Conservation (phyloP, 163 green algal genomes). For the Dunaliella salina region DNA sequence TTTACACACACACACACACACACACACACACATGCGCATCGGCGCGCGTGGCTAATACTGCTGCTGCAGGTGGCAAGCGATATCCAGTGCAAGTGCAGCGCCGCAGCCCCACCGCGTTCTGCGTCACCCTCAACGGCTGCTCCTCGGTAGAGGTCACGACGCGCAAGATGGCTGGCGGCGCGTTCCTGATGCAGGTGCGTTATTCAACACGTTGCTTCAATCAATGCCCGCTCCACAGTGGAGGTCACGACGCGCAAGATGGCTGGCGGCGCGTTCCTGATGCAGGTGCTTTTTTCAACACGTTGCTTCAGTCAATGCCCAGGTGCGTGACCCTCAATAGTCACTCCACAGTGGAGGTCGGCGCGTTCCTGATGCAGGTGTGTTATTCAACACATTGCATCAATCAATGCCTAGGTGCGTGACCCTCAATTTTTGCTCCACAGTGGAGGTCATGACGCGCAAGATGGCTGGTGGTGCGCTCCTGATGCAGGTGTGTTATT, state of each 20-base stretch:
- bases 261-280: conserved; percentile 85
- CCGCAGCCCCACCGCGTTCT: conserved; percentile 21
- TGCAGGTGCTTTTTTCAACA: conserved; percentile 80
- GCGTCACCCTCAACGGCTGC: conserved; percentile 43
- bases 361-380: conserved; percentile 86
- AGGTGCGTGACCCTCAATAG: too few relatives aligned
- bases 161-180: conserved; percentile 85
- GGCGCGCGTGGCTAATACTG: not conserved
- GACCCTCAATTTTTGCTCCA: conserved; percentile 39
- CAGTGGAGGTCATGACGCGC: conserved; percentile 76
- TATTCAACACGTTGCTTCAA: too few relatives aligned
- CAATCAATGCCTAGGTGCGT: too few relatives aligned
- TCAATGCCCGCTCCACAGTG: conserved; percentile 51
- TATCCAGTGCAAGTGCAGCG: conserved; percentile 70
- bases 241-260: conserved; percentile 83
- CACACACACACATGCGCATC: not conserved
- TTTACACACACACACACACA: not conserved
- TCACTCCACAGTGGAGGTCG: conserved; percentile 71
- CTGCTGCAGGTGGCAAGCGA: conserved; percentile 58
- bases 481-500: conserved; percentile 79
- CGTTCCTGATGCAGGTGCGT: conserved; percentile 81
- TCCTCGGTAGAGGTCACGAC: conserved; percentile 72
- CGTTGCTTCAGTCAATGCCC: too few relatives aligned
- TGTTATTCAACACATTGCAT: too few relatives aligned
- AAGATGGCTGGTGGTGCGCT: conserved; percentile 88